These are phyloP conservation scores for Colletotrichum coccodes DNA, from an alignment of 2,329 filamentous ascomycete species.

Conservation along the genomic window DNA sequence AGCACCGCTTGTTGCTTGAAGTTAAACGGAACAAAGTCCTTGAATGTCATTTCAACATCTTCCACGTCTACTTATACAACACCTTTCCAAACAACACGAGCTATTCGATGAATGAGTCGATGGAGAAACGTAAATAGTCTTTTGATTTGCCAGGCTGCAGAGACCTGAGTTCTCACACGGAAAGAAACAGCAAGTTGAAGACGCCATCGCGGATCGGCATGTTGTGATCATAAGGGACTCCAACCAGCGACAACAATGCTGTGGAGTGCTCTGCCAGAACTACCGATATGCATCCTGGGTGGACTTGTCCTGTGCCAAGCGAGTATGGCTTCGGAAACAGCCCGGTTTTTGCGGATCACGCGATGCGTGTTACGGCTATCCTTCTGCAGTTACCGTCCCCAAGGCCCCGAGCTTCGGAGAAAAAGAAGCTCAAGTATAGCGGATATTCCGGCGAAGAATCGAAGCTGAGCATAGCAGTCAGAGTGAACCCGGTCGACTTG, in stretches of 20 bases:
- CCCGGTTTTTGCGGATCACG: background rate
- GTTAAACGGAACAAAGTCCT: too few relatives aligned
- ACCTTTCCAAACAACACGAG: too few relatives aligned
- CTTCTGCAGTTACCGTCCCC: background rate
- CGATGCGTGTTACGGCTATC: background rate
- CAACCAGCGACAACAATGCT: background rate
- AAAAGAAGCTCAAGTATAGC: background rate
- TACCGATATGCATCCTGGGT: background rate
- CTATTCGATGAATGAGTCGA: too few relatives aligned
- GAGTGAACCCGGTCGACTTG: background rate
- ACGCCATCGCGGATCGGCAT: conserved; percentile 21
- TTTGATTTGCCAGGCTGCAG: background rate
- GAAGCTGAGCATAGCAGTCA: background rate
- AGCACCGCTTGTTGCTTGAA: too few relatives aligned
- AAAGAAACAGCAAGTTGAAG: background rate
- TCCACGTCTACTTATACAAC: background rate
- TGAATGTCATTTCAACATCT: background rate
- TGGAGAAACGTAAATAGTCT: background rate
- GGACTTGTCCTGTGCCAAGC: background rate
- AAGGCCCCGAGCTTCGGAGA: background rate
- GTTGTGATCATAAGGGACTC: conserved; percentile 5
- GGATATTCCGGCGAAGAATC: too few relatives aligned
- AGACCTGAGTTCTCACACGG: background rate
- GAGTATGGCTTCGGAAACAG: background rate
- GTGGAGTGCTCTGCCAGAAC: background rate